Evolutionary conservation across 352 stramenopile species (phyloP).

Genomic region (Thalassiosira pacifica): DNA sequence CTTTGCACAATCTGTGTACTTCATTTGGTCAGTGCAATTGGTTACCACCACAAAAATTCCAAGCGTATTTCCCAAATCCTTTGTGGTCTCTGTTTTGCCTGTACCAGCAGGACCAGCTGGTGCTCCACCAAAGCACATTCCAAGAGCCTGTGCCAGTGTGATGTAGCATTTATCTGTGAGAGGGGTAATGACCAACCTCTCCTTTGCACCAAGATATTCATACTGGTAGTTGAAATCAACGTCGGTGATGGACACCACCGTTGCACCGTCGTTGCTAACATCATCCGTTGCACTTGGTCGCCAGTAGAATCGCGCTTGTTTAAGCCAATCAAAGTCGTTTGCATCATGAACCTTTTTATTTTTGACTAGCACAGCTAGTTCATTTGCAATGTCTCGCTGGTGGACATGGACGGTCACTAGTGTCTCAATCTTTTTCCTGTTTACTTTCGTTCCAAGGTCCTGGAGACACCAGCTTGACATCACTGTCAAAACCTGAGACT

Average conservation of each 20-base stretch:
- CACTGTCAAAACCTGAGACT: slow-evolving; percentile 93
- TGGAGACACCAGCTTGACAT: slow-evolving; percentile 97
- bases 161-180: slow-evolving; percentile 98
- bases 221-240: slow-evolving; percentile 99
- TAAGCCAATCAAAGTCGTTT: slow-evolving; percentile 99
- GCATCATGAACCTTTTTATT: slow-evolving; percentile 96
- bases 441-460: slow-evolving; percentile 95
- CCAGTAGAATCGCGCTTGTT: slow-evolving; percentile 99
- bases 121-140: slow-evolving; percentile 97
- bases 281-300: slow-evolving; percentile 93
- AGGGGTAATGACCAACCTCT: slow-evolving; percentile 96
- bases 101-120: slow-evolving; percentile 95
- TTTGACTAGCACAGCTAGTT: slow-evolving; percentile 93
- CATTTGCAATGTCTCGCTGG: slow-evolving; percentile 96
- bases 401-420: slow-evolving; percentile 98
- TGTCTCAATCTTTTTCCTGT: slow-evolving; percentile 98
- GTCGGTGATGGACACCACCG: slow-evolving; percentile 97
- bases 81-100: slow-evolving; percentile 97
- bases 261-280: slow-evolving; percentile 93
- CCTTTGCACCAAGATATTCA: slow-evolving; percentile 97
- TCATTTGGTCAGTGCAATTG: slow-evolving; percentile 97
- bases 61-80: slow-evolving; percentile 95
- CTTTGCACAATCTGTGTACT: slow-evolving; percentile 97
- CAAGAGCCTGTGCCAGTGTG: slow-evolving; percentile 95
- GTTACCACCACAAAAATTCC: slow-evolving; percentile 97